A percentile compares a stretch with the other conserved stretches of the same genome.
These are phyloP conservation scores for Penicillium sp. DNA, from an alignment of 2,329 filamentous ascomycete species.

Conservation along the genomic window DNA sequence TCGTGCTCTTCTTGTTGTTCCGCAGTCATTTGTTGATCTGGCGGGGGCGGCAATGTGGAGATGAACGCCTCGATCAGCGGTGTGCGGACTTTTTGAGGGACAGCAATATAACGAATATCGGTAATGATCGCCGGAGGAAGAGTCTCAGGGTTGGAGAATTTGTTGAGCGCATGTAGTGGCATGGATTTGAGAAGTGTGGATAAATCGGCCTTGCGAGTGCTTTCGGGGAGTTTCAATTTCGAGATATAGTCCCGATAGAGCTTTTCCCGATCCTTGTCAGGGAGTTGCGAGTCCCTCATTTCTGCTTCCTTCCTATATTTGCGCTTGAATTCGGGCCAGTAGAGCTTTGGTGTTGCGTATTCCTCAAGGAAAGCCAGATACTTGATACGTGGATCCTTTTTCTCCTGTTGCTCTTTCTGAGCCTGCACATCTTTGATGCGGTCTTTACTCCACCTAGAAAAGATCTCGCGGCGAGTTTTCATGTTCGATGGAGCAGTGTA, in stretches of 20 bases:
- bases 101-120: conserved; percentile 41
- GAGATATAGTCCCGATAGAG: conserved; percentile 44
- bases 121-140: conserved; percentile 39
- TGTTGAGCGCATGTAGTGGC: conserved; percentile 36
- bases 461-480: conserved; percentile 73
- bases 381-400: conserved; percentile 73
- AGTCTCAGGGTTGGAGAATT: conserved; percentile 33
- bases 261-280: conserved; percentile 46
- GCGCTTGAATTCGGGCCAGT: conserved; percentile 93
- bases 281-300: conserved; percentile 52
- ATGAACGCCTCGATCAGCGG: conserved; percentile 41
- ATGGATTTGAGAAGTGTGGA: conserved; percentile 40
- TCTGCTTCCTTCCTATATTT: conserved; percentile 77
- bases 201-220: conserved; percentile 42
- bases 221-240: conserved; percentile 43
- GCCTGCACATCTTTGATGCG: conserved; percentile 68
- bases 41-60: conserved; percentile 36
- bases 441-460: conserved; percentile 75
- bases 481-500: conserved; percentile 81
- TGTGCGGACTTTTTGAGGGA: conserved; percentile 35
- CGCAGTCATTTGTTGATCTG: conserved; percentile 32
- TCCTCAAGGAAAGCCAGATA: conserved; percentile 77
- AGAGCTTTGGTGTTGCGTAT: conserved; percentile 81
- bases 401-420: conserved; percentile 66
- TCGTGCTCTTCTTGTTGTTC: conserved; percentile 34